A percentile compares a stretch with the other conserved stretches of the same genome.
Conservation (phyloP, 2,329 filamentous ascomycete genomes). For the Fusarium bulbicola region DNA sequence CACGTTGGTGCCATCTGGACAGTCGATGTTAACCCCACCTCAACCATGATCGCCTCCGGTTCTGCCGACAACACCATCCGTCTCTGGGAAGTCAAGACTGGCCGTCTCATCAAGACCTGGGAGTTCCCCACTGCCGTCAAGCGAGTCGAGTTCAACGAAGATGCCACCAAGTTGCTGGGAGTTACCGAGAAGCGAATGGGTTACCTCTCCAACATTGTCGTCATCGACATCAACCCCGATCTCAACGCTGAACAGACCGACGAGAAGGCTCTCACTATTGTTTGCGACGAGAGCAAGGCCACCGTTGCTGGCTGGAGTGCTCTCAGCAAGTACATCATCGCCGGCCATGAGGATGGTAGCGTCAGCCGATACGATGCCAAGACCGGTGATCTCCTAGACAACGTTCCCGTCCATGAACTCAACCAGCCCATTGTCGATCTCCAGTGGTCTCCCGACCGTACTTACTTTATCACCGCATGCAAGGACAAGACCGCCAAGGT, state of each 20-base stretch:
- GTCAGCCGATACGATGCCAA: conserved; percentile 93
- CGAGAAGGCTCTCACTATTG: conserved; percentile 85
- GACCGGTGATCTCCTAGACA: conserved; percentile 84
- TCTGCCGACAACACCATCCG: conserved; percentile 98
- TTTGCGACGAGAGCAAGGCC: conserved; percentile 95
- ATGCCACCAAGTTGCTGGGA: conserved; percentile 87
- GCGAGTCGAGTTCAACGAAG: conserved; percentile 96
- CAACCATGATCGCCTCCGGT: conserved; percentile 90
- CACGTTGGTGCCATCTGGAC: conserved; percentile 99
- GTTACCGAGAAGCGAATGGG: conserved; percentile 99
- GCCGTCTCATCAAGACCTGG: conserved; percentile 95
- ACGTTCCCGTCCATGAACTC: conserved; percentile 85
- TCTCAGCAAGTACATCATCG: conserved; percentile 94
- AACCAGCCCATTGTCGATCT: conserved; percentile 88
- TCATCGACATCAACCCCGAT: conserved; percentile 88
- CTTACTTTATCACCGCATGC: conserved; percentile 97
- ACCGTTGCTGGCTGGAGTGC: conserved; percentile 98
- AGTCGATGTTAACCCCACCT: conserved; percentile 93
- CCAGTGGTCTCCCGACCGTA: conserved; percentile 92
- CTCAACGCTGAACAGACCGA: conserved; percentile 83
- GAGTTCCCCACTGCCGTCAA: conserved; percentile 97
- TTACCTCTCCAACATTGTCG: conserved; percentile 91
- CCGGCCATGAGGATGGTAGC: conserved; percentile 95
- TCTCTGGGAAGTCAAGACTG: conserved; percentile 94
- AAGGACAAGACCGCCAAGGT: conserved; percentile 98